Percentiles rank a stretch among this genome's conserved stretches.
These are phyloP conservation scores for Fusarium temperatum DNA, from an alignment of 2,329 filamentous ascomycete genomes.

Conservation along the genomic window DNA sequence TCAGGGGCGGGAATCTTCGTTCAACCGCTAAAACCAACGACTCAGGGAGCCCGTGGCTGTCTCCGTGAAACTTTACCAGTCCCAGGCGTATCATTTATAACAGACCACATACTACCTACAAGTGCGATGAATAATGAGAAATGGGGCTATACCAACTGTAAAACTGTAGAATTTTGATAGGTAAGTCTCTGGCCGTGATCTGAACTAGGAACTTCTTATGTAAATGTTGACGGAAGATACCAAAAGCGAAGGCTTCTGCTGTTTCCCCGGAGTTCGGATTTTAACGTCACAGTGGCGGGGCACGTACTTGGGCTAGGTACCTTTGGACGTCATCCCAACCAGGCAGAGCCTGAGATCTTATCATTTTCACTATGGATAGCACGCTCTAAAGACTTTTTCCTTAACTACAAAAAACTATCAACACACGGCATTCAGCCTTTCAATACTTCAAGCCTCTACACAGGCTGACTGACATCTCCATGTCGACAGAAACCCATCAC, in stretches of 20 bases:
- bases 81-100: neutral
- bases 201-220: neutral
- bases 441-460: slow-evolving; percentile 5
- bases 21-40: slow-evolving; percentile 31
- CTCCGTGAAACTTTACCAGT: neutral
- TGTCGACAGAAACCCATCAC: slow-evolving; percentile 33
- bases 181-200: neutral
- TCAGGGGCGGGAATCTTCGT: slow-evolving; percentile 32
- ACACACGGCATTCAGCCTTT: slow-evolving; percentile 1
- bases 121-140: neutral
- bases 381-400: slow-evolving; percentile 9
- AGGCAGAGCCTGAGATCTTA: slow-evolving; percentile 16
- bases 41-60: neutral
- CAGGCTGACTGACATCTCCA: slow-evolving; percentile 34
- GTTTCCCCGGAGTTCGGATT: neutral
- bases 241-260: neutral
- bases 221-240: neutral
- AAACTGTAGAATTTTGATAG: neutral
- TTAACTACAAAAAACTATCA: slow-evolving; percentile 1
- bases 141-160: neutral
- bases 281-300: slow-evolving; percentile 10
- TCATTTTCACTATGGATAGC: slow-evolving; percentile 12
- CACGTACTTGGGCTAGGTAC: slow-evolving; percentile 9
- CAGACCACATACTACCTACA: neutral
- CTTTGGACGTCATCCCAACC: slow-evolving; percentile 26